A percentile compares a stretch with the other conserved stretches of the same genome.
These are phyloP conservation scores for Buxus sempervirens DNA, from an alignment of 164 flowering plant species.

Conservation along the genomic window DNA sequence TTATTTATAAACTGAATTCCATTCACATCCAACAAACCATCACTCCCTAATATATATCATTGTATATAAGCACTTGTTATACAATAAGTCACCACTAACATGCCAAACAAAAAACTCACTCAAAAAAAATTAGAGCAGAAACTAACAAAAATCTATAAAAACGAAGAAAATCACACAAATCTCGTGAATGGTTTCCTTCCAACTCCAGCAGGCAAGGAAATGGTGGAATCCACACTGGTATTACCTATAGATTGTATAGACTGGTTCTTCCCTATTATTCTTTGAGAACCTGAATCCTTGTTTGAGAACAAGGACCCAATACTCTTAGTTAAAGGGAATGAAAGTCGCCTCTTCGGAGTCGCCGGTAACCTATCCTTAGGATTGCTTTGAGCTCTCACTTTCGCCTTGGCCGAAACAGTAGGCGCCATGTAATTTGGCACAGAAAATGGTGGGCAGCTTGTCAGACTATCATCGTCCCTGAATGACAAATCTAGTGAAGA, in stretches of 20 bases:
- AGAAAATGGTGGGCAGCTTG: slow-evolving; percentile 90
- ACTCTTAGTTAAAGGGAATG: slow-evolving; percentile 60
- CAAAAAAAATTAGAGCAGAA: slow-evolving; percentile 2
- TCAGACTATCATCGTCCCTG: slow-evolving; percentile 87
- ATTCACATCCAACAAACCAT: too few relatives aligned
- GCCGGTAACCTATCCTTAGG: slow-evolving; percentile 42
- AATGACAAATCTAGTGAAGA: slow-evolving; percentile 37
- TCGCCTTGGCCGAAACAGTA: slow-evolving; percentile 83
- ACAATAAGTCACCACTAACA: not conserved
- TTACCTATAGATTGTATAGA: slow-evolving; percentile 56
- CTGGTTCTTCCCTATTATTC: slow-evolving; percentile 31
- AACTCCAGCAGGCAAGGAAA: slow-evolving; percentile 71
- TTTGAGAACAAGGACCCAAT: slow-evolving; percentile 45
- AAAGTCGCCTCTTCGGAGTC: slow-evolving; percentile 57
- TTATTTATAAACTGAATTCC: too few relatives aligned
- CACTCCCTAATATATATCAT: slow-evolving; percentile 1
- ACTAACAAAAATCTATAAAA: slow-evolving; percentile 10
- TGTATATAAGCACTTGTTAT: slow-evolving; percentile 8
- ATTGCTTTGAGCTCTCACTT: slow-evolving; percentile 49
- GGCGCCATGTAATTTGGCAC: slow-evolving; percentile 88
- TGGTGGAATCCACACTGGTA: slow-evolving; percentile 72
- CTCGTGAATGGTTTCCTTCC: slow-evolving; percentile 88
- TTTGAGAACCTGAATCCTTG: slow-evolving; percentile 47
- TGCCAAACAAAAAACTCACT: slow-evolving; percentile 1
- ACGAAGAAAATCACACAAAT: slow-evolving; percentile 59